These are phyloP conservation scores for Corynascus novoguineensis DNA, from an alignment of 495 filamentous ascomycete species.

Conservation along the genomic window DNA sequence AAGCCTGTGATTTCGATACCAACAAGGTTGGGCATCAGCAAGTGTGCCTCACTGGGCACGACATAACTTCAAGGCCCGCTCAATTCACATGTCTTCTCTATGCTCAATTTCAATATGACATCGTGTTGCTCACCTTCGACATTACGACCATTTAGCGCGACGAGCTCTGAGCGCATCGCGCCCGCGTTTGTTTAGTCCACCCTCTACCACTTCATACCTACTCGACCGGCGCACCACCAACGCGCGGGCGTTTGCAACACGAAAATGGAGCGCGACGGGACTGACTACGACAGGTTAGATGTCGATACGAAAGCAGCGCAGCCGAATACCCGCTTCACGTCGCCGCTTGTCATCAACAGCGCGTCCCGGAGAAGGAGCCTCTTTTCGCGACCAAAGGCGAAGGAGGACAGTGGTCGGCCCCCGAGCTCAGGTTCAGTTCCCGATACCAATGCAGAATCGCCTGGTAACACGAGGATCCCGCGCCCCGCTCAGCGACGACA, in stretches of 20 bases:
- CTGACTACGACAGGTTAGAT: slow-evolving; percentile 3
- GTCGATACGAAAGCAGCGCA: slow-evolving; percentile 7
- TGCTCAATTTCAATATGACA: slow-evolving; percentile 5
- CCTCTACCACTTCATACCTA: too few relatives aligned
- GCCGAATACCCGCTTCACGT: slow-evolving; percentile 19
- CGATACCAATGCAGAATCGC: slow-evolving; percentile 24
- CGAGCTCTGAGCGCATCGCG: not conserved
- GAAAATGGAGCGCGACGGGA: slow-evolving; percentile 26
- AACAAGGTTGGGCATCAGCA: not conserved
- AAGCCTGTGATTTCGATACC: not conserved
- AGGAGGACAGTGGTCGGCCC: slow-evolving; percentile 15
- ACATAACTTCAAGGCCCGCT: too few relatives aligned
- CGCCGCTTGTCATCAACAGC: slow-evolving; percentile 25
- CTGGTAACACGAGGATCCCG: slow-evolving; percentile 37
- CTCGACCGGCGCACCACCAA: not conserved
- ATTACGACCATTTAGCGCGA: not conserved
- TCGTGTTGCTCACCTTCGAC: not conserved
- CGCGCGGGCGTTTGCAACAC: not conserved
- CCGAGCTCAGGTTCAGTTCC: slow-evolving; percentile 13
- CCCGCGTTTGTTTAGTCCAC: not conserved
- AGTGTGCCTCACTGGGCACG: not conserved
- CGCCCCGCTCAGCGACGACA: slow-evolving; percentile 28
- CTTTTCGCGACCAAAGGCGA: slow-evolving; percentile 19
- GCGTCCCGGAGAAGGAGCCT: slow-evolving; percentile 21
- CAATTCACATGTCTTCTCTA: too few relatives aligned